Conservation (phyloP, 202 grass and related monocot genomes). For the Zoysia matrella region DNA sequence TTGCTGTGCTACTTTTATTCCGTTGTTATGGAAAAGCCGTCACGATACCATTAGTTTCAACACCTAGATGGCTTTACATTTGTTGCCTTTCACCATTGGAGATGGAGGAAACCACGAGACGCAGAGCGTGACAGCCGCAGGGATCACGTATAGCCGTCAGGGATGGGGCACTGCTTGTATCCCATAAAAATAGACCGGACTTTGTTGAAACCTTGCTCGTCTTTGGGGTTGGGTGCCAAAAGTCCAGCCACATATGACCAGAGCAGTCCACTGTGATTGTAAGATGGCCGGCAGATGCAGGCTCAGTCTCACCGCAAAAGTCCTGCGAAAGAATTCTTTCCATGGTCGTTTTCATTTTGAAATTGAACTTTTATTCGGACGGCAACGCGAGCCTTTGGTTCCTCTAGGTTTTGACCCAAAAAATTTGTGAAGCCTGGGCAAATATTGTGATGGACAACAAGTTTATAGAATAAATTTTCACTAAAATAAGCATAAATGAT, state of each 20-base stretch:
- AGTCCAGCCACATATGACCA: no score
- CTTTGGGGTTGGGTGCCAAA: slow-evolving; percentile 20
- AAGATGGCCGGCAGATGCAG: slow-evolving; percentile 27
- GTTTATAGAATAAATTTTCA: no score
- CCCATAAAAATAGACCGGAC: background rate
- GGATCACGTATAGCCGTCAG: background rate
- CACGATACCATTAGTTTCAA: background rate
- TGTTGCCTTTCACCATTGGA: slow-evolving; percentile 12
- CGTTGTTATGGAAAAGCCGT: slow-evolving; percentile 29
- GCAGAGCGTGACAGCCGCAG: background rate
- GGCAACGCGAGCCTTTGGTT: background rate
- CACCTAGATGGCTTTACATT: slow-evolving; percentile 15
- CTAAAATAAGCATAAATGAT: no score
- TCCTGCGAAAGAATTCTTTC: background rate
- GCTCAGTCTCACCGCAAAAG: slow-evolving; percentile 20
- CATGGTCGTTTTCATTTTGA: slow-evolving; percentile 12
- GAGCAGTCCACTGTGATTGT: background rate
- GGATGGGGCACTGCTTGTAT: no score
- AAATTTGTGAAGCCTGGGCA: no score
- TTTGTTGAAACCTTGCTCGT: slow-evolving; percentile 12
- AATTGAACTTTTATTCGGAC: background rate
- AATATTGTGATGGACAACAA: no score
- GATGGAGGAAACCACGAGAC: background rate
- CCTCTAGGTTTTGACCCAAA: background rate
- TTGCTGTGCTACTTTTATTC: slow-evolving; percentile 2